Base-by-base conservation (phyloP, 2,329 filamentous ascomycete species). In the Dothistroma pini region DNA sequence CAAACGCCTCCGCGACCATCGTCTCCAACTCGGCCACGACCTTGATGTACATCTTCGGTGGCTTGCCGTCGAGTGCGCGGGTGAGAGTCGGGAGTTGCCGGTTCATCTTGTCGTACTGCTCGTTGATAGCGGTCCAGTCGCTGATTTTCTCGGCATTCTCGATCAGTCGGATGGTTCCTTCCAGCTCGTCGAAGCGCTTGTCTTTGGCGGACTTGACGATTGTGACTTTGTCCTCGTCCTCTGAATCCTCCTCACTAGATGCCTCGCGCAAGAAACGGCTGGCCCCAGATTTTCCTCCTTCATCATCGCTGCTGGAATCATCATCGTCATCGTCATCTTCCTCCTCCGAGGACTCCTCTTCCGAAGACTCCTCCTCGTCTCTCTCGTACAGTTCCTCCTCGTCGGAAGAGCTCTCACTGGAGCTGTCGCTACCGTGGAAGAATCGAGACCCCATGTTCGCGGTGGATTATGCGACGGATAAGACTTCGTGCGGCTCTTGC, bases 71-170 rank as follows among this genome's bases (percentile, higher is more conserved):
- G 74, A 90, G 77, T 63, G 80, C 77, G 68, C 79, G 79, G 68
- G 77, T 76, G 50, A 82, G 73, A 8, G 74, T 76, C 47, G 79
- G 75, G 61, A 76, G 61, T 64, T 75, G 74, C 41, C 74, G 68
- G 85, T 69, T 84, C 68, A 96, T 84, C 80, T 95, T 96, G 70
- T 77, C 75, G 66, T 75, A 85, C 75, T 75, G 62, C 53, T 75
- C 73, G 66, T 74, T 74, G 64, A 97, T 96, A 66, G 93, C 88
- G 68, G 89, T 90, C 95, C 95, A 99, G 80, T 99, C 95, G 74
- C 90, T 92, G 74, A 97, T 99, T 84, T 96, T 97, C 78, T 95
- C 84, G 64, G 91, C 93, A 80, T 99, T 99, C 76, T 97, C 93
- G 73, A 99, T 97, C 74, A 89, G 80, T 77, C 89, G 89, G 73